These are phyloP conservation scores for Chaetomium strumarium DNA, from an alignment of 2,329 filamentous ascomycete genomes.

Conservation along the genomic window DNA sequence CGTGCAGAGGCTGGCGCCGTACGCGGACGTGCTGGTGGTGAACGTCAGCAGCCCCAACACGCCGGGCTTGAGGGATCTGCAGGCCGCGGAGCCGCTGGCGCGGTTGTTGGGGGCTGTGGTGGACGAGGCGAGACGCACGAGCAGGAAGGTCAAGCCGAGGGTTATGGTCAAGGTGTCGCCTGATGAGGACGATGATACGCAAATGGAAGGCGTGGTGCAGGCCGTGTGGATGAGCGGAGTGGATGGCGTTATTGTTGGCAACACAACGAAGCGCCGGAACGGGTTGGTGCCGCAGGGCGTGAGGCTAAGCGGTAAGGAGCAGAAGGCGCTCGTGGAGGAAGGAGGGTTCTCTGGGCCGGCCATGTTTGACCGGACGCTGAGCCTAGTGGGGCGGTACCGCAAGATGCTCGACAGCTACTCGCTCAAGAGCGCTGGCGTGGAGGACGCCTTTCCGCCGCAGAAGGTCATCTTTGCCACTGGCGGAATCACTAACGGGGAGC, in stretches of 20 bases:
- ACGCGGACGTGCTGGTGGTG: conserved; percentile 94
- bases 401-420: conserved; percentile 54
- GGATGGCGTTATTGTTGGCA: conserved; percentile 93
- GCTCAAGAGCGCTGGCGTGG: conserved; percentile 28
- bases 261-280: conserved; percentile 82
- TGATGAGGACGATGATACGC: conserved; percentile 80
- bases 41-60: conserved; percentile 98
- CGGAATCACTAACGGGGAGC: conserved; percentile 81
- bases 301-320: conserved; percentile 59
- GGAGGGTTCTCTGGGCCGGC: conserved; percentile 89
- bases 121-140: conserved; percentile 61
- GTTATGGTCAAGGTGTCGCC: conserved; percentile 99
- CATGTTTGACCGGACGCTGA: conserved; percentile 74
- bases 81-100: conserved; percentile 77
- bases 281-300: conserved; percentile 64
- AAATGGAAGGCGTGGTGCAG: conserved; percentile 82
- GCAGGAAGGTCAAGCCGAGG: conserved; percentile 65
- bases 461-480: conserved; percentile 93
- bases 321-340: conserved; percentile 62
- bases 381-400: conserved; percentile 75
- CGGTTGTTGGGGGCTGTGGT: conserved; percentile 78
- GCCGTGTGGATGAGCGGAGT: conserved; percentile 80
- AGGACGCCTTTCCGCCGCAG: conserved; percentile 31
- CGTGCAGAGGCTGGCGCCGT: conserved; percentile 73
- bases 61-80: conserved; percentile 79